Evolutionary conservation across 208 protist genomes (phyloP).

Genomic region (Wallacemonas collosoma): DNA sequence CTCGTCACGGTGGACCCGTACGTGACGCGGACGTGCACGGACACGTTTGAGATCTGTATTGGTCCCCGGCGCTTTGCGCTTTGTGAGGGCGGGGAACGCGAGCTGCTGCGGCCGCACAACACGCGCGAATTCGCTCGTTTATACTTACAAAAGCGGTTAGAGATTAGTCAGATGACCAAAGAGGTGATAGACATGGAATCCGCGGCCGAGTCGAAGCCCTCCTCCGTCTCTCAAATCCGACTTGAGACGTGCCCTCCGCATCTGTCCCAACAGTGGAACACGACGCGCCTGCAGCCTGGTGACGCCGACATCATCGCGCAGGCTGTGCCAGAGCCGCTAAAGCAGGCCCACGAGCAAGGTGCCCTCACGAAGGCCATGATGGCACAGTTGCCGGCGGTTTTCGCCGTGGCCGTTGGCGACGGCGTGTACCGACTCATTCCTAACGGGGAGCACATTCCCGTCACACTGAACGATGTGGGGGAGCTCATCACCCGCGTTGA

Average conservation of each 20-base stretch:
- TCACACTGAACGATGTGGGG: slow-evolving; percentile 38
- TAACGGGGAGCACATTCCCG: slow-evolving; percentile 41
- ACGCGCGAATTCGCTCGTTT: slow-evolving; percentile 36
- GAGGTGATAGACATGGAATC: slow-evolving; percentile 19
- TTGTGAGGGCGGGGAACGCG: slow-evolving; percentile 28
- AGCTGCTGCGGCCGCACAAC: slow-evolving; percentile 41
- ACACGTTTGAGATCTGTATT: slow-evolving; percentile 12
- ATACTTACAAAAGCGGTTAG: slow-evolving; percentile 25
- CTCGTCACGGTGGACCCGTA: background rate
- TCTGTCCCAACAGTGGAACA: slow-evolving; percentile 35
- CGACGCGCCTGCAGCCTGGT: slow-evolving; percentile 17
- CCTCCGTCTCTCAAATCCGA: background rate
- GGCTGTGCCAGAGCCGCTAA: slow-evolving; percentile 14
- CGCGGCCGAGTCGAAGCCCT: slow-evolving; percentile 1
- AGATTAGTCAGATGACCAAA: slow-evolving; percentile 37
- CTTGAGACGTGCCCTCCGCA: slow-evolving; percentile 25
- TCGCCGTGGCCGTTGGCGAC: slow-evolving; percentile 24
- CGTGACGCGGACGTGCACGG: background rate
- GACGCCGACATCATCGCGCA: slow-evolving; percentile 26
- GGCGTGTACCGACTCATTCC: slow-evolving; percentile 46
- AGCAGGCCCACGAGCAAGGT: slow-evolving; percentile 16
- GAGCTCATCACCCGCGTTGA: slow-evolving; percentile 49
- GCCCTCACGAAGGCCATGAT: slow-evolving; percentile 29
- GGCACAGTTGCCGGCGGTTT: slow-evolving; percentile 27
- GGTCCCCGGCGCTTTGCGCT: slow-evolving; percentile 22